Base-by-base conservation (phyloP, 129 eudicot species). In the Smallanthus sonchifolius region DNA sequence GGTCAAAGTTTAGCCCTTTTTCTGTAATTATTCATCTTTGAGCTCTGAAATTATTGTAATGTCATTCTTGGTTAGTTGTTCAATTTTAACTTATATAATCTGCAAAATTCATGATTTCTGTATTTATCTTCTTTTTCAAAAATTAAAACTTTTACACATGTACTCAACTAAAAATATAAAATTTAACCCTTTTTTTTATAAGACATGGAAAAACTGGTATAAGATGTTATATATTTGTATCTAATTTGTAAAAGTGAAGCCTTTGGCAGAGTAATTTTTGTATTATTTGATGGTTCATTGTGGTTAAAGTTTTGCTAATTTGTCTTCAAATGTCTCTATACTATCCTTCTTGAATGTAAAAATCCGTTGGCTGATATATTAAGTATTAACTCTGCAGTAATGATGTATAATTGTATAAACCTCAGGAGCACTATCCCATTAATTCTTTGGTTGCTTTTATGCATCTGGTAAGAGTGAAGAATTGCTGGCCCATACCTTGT, bases 401-500 rank as follows among this genome's bases (percentile, higher is more conserved):
- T 51, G 66, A 75, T n/a, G n/a, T n/a, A n/a, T n/a, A n/a, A n/a
- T n/a, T 65, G 65, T 28, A 17, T 65, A 51, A 20, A 36, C 42
- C 40, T 38, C 73, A 65, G 73, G 79, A 48, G 7, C 73, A 28
- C 45, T n/a, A 39, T 38, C 54, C 35, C 44, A 54, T 51, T 38
- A 47, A 16, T 1, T 51, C 39, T 16, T 75, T 65, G 32, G 79
- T 48, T 72, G 43, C 45, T 69, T 47, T 32, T 45, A 37, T 47
- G 60, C 60, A 69, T 69, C n/a, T 14, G 20, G 38, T 17, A 19
- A 54, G n/a, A 71, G 48, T 10, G 52, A 51, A 30, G 72, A 37
- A 28, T 28, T 65, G 56, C 42, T n/a, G 65, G 56, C 40, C 10
- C 14, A 39, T 74, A 37, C 51, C 59, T 47, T 62, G 70, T 61